Base-by-base conservation (phyloP, 2,329 filamentous ascomycete species). In the Ophiocordyceps polyrhachis-furcata region DNA sequence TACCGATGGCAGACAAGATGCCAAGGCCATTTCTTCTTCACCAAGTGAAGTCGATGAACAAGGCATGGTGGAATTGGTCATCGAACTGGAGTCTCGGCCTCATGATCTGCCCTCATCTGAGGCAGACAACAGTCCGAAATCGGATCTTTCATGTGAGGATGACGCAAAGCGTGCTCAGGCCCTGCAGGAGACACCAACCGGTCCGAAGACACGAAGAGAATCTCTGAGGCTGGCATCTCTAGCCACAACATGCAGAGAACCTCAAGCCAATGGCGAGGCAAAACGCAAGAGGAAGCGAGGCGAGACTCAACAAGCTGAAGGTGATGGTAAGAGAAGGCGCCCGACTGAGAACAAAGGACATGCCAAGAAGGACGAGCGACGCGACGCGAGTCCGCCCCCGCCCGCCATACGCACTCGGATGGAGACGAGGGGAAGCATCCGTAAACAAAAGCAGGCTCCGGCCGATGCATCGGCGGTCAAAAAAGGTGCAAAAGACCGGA, bases 41-140 rank as follows among this genome's bases (percentile, higher is more conserved):
- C 50, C 65, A 44, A 67, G 62, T 46, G 64, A 68, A 38, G 62
- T 56, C 7, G 69, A 69, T 42, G 69, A 73, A 47, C 61, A 58
- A 31, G 68, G 67, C 50, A 62, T 72, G 52, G 56, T 69, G 43
- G 62, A 65, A 43, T 58, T 74, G 6, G 63, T 68, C 3, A 63
- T 67, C n/a, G 69, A 73, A 49, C 55, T 73, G 9, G 70, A 72
- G 49, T 61, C 65, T 23, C 60, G 58, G 20, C 60, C 58, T 43
- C 58, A 58, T 47, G 43, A 44, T 13, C 52, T 53, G 29, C 51
- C 51, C 7, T 45, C 51, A 29, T 48, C 50, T 44, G 48, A 51
- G 31, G 42, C 43, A 42, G 45, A 47, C 28, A 48, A 47, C 12
- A 46, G 47, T 13, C 54, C 51, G 15, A 48, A 48, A 4, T 49